Evolutionary conservation across 2,329 filamentous ascomycete genomes (phyloP).

Genomic region (Graphilbum ipis-grandicollis): DNA sequence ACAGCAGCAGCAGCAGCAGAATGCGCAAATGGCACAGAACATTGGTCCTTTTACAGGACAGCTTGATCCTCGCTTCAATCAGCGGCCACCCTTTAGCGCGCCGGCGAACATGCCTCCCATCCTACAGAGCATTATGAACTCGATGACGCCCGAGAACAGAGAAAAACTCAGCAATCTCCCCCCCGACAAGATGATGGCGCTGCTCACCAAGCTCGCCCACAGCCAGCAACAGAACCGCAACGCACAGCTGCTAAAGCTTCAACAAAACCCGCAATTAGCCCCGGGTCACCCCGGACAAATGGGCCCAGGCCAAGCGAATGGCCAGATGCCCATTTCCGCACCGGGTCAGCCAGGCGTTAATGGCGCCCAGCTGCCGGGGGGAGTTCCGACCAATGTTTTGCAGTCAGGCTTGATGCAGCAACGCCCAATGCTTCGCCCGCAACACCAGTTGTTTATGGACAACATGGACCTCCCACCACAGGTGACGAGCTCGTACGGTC

Average conservation of each 20-base stretch:
- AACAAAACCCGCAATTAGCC: constrained; percentile 8
- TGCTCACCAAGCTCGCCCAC: constrained; percentile 31
- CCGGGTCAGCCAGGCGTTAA: constrained; percentile 1
- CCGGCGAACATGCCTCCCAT: constrained; percentile 18
- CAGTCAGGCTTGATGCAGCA: constrained; percentile 10
- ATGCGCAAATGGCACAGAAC: constrained; percentile 20
- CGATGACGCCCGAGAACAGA: constrained; percentile 29
- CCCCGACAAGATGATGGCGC: constrained; percentile 32
- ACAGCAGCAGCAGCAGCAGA: constrained; percentile 1
- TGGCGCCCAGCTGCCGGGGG: constrained; percentile 3
- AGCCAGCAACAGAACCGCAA: constrained; percentile 12
- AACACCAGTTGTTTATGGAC: constrained; percentile 26
- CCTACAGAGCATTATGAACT: constrained; percentile 16
- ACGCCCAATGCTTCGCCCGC: constrained; percentile 10
- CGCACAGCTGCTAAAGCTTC: background rate
- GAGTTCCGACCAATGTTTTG: constrained; percentile 3
- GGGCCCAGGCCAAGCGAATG: constrained; percentile 10
- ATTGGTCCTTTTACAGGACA: constrained; percentile 31
- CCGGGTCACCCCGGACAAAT: constrained; percentile 5
- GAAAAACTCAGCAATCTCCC: constrained; percentile 24
- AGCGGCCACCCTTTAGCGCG: constrained; percentile 26
- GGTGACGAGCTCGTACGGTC: constrained; percentile 14
- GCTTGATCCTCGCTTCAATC: constrained; percentile 35
- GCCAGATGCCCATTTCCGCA: background rate
- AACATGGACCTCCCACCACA: constrained; percentile 26